A percentile compares a stretch with the other conserved stretches of the same genome.
phyloP scores from a whole-genome alignment of 169 alveolate genomes.

The Eimeria brunetti region DNA sequence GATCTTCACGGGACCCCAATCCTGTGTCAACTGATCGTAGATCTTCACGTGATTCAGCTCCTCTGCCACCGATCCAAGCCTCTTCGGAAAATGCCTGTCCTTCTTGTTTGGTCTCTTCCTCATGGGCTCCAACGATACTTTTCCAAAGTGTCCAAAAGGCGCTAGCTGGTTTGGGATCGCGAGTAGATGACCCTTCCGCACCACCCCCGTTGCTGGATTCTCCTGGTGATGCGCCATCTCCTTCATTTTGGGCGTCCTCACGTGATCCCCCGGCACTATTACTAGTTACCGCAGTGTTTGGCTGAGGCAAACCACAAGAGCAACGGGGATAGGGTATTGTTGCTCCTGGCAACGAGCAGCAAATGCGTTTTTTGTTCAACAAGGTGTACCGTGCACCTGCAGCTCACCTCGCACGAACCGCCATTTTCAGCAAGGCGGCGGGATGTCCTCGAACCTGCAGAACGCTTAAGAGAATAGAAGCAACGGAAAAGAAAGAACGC shows the following conservation, averaged over 20 bases:
- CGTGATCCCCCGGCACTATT: not conserved
- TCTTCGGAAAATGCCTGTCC: too few species aligned
- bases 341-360: not conserved
- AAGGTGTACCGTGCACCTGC: not conserved
- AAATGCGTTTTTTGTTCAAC: not conserved
- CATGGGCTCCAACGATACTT: not conserved
- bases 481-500: constrained; percentile 13
- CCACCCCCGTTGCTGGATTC: too few species aligned
- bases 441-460: not conserved
- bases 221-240: not conserved
- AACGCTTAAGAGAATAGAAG: not conserved
- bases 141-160: too few species aligned
- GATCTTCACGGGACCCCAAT: too few species aligned
- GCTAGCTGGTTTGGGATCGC: not conserved
- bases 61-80: too few species aligned
- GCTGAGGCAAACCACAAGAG: not conserved
- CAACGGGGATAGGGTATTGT: not conserved
- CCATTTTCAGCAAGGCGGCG: not conserved
- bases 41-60: too few species aligned
- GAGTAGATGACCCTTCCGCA: not conserved
- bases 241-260: not conserved
- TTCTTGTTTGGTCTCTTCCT: not conserved
- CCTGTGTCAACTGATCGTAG: too few species aligned
- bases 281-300: not conserved
- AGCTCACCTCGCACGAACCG: not conserved